Conservation (phyloP, 2,329 filamentous ascomycete genomes). For the Didymella arachidicola region DNA sequence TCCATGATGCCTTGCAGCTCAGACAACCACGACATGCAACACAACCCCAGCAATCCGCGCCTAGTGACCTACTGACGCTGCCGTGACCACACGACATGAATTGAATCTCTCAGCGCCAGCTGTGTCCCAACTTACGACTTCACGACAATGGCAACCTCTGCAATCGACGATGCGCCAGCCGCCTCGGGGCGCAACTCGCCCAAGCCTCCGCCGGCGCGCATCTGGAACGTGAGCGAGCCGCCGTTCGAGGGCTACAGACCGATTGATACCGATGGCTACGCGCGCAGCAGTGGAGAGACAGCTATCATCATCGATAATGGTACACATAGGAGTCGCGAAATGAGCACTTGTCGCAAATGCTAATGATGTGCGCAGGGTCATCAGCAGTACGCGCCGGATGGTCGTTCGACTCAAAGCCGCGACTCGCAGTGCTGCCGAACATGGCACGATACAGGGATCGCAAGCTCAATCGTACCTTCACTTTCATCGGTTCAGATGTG, state of each 20-base stretch:
- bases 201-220: constrained; percentile 61
- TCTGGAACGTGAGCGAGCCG: constrained; percentile 64
- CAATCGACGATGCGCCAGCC: constrained; percentile 49
- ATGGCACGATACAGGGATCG: constrained; percentile 96
- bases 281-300: constrained; percentile 66
- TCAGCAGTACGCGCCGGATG: constrained; percentile 90
- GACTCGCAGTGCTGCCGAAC: constrained; percentile 82
- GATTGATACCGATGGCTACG: constrained; percentile 72
- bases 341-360: constrained; percentile 10
- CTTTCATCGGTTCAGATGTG: constrained; percentile 90
- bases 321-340: constrained; percentile 50
- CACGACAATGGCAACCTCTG: constrained; percentile 48
- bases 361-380: constrained; percentile 68
- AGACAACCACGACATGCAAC: constrained; percentile 29
- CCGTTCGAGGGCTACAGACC: constrained; percentile 68
- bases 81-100: constrained; percentile 36
- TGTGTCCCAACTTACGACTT: constrained; percentile 17
- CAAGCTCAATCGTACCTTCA: constrained; percentile 89
- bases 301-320: constrained; percentile 99
- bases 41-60: constrained; percentile 27
- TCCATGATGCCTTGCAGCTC: constrained; percentile 27
- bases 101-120: constrained; percentile 26
- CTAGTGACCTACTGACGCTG: constrained; percentile 26
- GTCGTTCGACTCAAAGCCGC: constrained; percentile 88
- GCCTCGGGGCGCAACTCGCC: constrained; percentile 57